Evolutionary conservation across 1,139 yeast species (phyloP).

Genomic region (Nakaseomyces nivariensis): DNA sequence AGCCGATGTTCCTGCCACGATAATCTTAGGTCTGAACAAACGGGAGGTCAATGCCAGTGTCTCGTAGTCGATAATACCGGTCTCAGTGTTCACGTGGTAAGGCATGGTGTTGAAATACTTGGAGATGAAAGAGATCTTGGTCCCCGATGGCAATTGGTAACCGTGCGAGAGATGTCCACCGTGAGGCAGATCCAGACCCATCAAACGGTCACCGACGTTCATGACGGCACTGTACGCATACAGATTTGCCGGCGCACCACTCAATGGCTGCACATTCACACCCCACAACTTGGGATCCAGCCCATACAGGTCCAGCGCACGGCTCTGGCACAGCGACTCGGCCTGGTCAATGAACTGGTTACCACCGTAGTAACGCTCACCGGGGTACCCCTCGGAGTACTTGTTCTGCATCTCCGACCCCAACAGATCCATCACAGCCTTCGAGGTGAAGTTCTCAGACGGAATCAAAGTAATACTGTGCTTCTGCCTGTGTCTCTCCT

Average conservation of each 20-base stretch:
- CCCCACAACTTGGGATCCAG: slow-evolving; percentile 83
- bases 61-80: slow-evolving; percentile 90
- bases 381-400: slow-evolving; percentile 98
- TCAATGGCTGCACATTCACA: slow-evolving; percentile 85
- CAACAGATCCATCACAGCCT: slow-evolving; percentile 85
- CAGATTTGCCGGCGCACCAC: slow-evolving; percentile 94
- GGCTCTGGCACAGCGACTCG: slow-evolving; percentile 78
- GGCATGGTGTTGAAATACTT: slow-evolving; percentile 97
- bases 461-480: slow-evolving; percentile 87
- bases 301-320: slow-evolving; percentile 80
- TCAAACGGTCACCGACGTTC: slow-evolving; percentile 84
- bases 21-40: slow-evolving; percentile 85
- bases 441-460: slow-evolving; percentile 89
- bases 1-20: slow-evolving; percentile 96
- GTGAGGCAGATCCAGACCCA: slow-evolving; percentile 95
- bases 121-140: slow-evolving; percentile 83
- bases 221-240: slow-evolving; percentile 88
- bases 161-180: slow-evolving; percentile 98
- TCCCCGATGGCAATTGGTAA: slow-evolving; percentile 69
- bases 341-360: slow-evolving; percentile 89
- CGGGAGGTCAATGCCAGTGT: slow-evolving; percentile 73
- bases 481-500: slow-evolving; percentile 76
- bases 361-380: slow-evolving; percentile 96
- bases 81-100: slow-evolving; percentile 71
- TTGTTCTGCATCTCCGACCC: slow-evolving; percentile 97